Base-by-base conservation (phyloP, 257 asterid species). In the Primulina eburnea region DNA sequence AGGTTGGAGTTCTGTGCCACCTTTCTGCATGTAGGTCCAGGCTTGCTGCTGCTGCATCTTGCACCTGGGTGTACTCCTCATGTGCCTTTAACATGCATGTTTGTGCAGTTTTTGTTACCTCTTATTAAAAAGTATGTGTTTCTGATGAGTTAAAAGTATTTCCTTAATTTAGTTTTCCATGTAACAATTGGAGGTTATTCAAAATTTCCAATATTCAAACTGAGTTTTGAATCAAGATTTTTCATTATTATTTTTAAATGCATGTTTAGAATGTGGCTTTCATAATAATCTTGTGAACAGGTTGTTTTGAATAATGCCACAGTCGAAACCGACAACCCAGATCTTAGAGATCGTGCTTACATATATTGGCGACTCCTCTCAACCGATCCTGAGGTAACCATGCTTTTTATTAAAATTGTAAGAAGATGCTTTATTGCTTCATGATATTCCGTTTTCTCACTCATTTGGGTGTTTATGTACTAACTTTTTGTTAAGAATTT, bases 311-410 rank as follows among this genome's bases (percentile, higher is more conserved):
- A 91, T 75, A 91, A 94, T 84, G 99, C 99, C 63, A 94, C 99
- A 66, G 97, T 91, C 77, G 99, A 94, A 83, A 91, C 99, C 64
- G 98, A 94, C 74, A 94, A 94, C 66, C 99, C 99, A 55, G 99
- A 94, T 85, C 86, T 94, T 81, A 83, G 99, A 71, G 99, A 94
- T 80, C 97, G 99, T 72, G 99, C 99, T 43, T 94, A 94, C 78
- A 94, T 94, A 75, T 94, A 94, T 78, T 94, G 99, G 99, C 98
- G 99, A 60, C 97, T 94, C 76, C 96, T 94, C 58, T 94, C 99
- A 67, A 89, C 99, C 59, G 99, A 94, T 76, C 99, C 99, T 7
- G 99, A 94, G 98, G 99, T 94, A 77, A 50, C 87, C 82, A 56
- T 70, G 21, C 24, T 59, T 62, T 68, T 76, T 62, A 60, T 59